Evolutionary conservation across 441 rosid genomes (phyloP).

Genomic region (Gossypium davidsonii): DNA sequence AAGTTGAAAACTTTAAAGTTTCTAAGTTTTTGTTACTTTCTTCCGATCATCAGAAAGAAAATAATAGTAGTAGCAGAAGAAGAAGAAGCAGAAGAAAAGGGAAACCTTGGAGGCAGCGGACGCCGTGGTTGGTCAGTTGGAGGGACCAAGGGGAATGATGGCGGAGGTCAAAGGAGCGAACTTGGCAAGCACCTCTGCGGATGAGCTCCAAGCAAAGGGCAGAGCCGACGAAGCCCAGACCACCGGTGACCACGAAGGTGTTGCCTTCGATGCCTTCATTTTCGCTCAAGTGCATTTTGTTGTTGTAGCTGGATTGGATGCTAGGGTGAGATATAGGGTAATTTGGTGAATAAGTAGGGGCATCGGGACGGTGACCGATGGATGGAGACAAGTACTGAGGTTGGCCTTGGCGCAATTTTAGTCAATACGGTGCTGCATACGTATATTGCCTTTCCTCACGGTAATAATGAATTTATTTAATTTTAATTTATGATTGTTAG

Average conservation of each 20-base stretch:
- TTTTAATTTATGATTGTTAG: no score
- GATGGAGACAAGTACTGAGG: background rate
- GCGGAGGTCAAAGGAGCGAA: slow-evolving; percentile 67
- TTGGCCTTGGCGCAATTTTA: background rate
- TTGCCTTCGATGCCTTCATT: slow-evolving; percentile 62
- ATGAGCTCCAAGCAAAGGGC: slow-evolving; percentile 66
- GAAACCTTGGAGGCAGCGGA: slow-evolving; percentile 54
- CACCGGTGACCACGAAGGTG: slow-evolving; percentile 68
- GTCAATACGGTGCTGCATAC: background rate
- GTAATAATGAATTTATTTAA: no score
- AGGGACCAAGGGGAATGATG: slow-evolving; percentile 56
- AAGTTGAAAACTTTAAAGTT: background rate
- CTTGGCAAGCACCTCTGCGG: slow-evolving; percentile 83
- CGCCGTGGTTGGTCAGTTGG: slow-evolving; percentile 39
- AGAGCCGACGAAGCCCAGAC: slow-evolving; percentile 72
- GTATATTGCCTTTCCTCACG: background rate
- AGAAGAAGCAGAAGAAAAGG: background rate
- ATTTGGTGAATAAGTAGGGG: background rate
- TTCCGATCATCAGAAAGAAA: background rate
- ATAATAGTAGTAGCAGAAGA: background rate
- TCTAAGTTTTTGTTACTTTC: background rate
- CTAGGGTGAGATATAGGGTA: background rate
- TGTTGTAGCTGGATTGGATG: background rate
- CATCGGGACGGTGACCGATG: background rate
- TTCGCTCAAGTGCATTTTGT: slow-evolving; percentile 55